Conservation (phyloP, 2,329 filamentous ascomycete species). For the Dothideomycetidae sp. region DNA sequence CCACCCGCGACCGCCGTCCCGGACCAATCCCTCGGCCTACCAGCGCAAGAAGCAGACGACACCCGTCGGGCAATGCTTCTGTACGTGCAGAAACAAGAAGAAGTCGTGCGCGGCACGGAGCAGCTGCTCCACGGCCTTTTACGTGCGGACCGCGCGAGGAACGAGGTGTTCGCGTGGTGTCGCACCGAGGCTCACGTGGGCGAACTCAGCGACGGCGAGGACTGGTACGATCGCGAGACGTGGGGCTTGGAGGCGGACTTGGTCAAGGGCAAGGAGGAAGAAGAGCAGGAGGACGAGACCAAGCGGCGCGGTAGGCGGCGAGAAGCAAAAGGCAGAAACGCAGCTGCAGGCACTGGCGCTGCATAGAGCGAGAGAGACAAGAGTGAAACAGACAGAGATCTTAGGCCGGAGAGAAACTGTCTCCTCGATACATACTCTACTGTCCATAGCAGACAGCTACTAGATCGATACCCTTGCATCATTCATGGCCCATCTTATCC, state of each 20-base stretch:
- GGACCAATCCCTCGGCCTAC: slow-evolving; percentile 58
- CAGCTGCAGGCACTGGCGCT: slow-evolving; percentile 1
- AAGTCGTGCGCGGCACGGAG: slow-evolving; percentile 57
- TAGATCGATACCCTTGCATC: background rate
- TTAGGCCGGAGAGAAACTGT: too few relatives aligned
- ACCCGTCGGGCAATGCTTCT: slow-evolving; percentile 58
- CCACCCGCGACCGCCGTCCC: slow-evolving; percentile 47
- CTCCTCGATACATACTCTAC: background rate
- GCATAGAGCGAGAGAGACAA: too few relatives aligned
- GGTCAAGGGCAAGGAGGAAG: slow-evolving; percentile 73
- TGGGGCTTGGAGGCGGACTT: slow-evolving; percentile 62
- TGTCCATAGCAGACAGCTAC: background rate
- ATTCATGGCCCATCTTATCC: slow-evolving; percentile 33
- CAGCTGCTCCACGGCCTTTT: slow-evolving; percentile 57
- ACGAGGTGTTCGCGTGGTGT: slow-evolving; percentile 57
- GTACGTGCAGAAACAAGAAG: slow-evolving; percentile 76
- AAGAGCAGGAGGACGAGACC: slow-evolving; percentile 55
- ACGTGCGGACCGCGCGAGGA: slow-evolving; percentile 56
- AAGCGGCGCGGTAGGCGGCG: slow-evolving; percentile 37
- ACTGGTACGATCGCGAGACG: slow-evolving; percentile 75
- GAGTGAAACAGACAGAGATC: too few relatives aligned
- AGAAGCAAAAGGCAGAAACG: slow-evolving; percentile 17
- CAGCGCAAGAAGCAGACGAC: slow-evolving; percentile 61
- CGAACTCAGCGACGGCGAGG: slow-evolving; percentile 77
- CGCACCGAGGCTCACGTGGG: slow-evolving; percentile 64